These are phyloP conservation scores for Antitrichia curtipendula DNA, from an alignment of 225 moss, liverwort and hornwort species.

Conservation along the genomic window DNA sequence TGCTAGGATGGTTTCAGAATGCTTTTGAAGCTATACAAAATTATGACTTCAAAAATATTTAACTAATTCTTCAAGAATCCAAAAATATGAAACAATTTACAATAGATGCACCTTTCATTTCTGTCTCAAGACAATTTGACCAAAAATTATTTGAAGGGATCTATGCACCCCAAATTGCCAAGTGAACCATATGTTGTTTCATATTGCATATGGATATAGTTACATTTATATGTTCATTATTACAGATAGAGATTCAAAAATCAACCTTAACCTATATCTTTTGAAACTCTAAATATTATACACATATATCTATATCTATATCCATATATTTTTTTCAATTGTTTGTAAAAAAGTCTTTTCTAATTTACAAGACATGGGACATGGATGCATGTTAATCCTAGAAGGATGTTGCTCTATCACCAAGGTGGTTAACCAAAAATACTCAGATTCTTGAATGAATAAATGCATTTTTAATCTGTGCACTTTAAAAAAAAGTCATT, in stretches of 20 bases:
- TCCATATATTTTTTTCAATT: neutral
- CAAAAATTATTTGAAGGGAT: neutral
- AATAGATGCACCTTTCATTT: neutral
- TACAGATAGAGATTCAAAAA: neutral
- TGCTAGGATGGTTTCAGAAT: no score
- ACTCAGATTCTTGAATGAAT: neutral
- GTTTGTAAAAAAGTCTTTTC: accelerated
- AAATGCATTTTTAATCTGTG: neutral
- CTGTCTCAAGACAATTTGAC: neutral
- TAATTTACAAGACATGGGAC: accelerated
- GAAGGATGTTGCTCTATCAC: accelerated
- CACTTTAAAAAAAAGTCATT: neutral
- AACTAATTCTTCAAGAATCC: neutral
- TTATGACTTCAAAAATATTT: neutral
- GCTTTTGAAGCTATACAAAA: neutral
- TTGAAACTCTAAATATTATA: accelerated
- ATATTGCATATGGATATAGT: neutral
- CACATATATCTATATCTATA: no score
- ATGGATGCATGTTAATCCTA: accelerated
- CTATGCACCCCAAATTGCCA: accelerated
- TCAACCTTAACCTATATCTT: accelerated
- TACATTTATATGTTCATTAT: neutral
- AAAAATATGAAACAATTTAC: neutral
- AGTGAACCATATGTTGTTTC: neutral
- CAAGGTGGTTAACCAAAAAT: neutral